A percentile compares a stretch with the other conserved stretches of the same genome.
Evolutionary conservation across 805 yeast genomes (phyloP).

Genomic region (Cyberlindnera nakhonratchasimensis): DNA sequence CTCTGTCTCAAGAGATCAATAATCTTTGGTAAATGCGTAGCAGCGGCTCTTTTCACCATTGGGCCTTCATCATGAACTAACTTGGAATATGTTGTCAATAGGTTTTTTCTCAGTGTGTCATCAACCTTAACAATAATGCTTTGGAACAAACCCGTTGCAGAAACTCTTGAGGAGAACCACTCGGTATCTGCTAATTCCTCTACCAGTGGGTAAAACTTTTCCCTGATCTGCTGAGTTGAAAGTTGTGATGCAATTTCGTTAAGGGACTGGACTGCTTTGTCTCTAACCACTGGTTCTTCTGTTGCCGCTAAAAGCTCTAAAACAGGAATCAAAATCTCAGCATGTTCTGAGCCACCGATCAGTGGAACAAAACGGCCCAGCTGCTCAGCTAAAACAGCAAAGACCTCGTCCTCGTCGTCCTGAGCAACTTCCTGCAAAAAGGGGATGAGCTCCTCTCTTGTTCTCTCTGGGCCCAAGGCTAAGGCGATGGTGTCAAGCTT

Average conservation of each 20-base stretch:
- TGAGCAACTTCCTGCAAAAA: constrained; percentile 81
- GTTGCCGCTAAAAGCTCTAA: constrained; percentile 83
- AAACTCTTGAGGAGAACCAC: constrained; percentile 93
- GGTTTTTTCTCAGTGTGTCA: constrained; percentile 50
- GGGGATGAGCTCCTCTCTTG: constrained; percentile 84
- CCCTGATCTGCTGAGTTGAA: constrained; percentile 57
- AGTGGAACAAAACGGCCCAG: constrained; percentile 83
- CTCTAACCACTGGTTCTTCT: constrained; percentile 96
- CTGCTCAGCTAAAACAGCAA: constrained; percentile 89
- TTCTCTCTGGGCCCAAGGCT: constrained; percentile 92
- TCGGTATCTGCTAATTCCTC: constrained; percentile 78
- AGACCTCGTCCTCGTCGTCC: constrained; percentile 98
- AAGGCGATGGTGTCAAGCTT: constrained; percentile 90
- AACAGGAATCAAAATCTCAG: constrained; percentile 52
- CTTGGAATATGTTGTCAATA: constrained; percentile 64
- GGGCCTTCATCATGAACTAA: constrained; percentile 90
- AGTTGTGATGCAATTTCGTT: constrained; percentile 65
- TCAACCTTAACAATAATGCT: constrained; percentile 60
- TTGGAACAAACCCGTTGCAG: constrained; percentile 85
- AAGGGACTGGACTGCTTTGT: constrained; percentile 85
- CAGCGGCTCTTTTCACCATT: constrained; percentile 96
- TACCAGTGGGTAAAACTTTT: constrained; percentile 70
- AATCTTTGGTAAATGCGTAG: constrained; percentile 72
- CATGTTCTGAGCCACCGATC: constrained; percentile 77
- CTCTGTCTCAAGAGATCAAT: constrained; percentile 55